Conservation (phyloP, 257 asterid species). For the Fraxinus americana region DNA sequence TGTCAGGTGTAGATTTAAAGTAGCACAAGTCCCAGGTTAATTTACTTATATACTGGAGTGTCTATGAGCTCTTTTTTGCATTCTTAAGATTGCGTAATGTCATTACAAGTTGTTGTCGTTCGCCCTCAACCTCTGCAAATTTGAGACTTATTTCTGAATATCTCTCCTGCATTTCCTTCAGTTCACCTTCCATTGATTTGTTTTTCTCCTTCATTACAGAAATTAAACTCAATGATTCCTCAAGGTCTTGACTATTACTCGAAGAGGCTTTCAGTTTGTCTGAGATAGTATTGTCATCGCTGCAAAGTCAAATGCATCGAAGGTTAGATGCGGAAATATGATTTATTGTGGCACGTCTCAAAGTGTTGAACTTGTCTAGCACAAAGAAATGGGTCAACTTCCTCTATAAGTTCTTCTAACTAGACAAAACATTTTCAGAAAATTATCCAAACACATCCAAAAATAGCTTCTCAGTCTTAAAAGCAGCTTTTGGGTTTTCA, state of each 20-base stretch:
- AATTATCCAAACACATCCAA: no score
- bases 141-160: slow-evolving; percentile 95
- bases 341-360: not conserved
- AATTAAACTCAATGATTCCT: slow-evolving; percentile 46
- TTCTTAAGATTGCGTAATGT: slow-evolving; percentile 77
- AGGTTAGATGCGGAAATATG: not conserved
- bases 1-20: slow-evolving; percentile 25
- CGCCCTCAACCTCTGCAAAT: slow-evolving; percentile 99
- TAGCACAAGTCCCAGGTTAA: slow-evolving; percentile 30
- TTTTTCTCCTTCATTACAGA: slow-evolving; percentile 58
- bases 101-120: slow-evolving; percentile 95
- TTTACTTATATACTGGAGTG: slow-evolving; percentile 29
- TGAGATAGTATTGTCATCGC: slow-evolving; percentile 24
- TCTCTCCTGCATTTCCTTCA: slow-evolving; percentile 95
- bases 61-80: slow-evolving; percentile 50
- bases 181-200: slow-evolving; percentile 67
- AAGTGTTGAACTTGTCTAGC: not conserved
- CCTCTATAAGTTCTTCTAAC: no score
- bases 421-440: no score
- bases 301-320: slow-evolving; percentile 27
- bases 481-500: no score
- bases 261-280: slow-evolving; percentile 19
- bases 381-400: not conserved
- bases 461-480: no score
- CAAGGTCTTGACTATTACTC: slow-evolving; percentile 11